A percentile compares a stretch with the other conserved stretches of the same genome.
These are phyloP conservation scores for Hordeum marinum DNA, from an alignment of 176 grass and related monocot species.

Conservation along the genomic window DNA sequence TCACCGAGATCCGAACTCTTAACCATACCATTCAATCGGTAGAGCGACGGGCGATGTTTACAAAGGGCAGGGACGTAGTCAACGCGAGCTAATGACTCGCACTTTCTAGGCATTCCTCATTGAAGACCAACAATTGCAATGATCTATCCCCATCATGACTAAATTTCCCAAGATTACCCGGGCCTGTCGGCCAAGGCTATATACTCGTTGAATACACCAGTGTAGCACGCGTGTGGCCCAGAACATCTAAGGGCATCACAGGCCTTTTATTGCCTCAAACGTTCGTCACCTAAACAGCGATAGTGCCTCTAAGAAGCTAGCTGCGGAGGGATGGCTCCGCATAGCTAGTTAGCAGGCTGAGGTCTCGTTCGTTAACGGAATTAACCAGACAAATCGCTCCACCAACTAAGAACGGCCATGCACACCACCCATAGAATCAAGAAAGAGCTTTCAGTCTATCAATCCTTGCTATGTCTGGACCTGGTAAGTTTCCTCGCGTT, in stretches of 20 bases:
- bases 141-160: conserved; percentile 63
- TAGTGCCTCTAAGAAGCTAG: conserved; percentile 97
- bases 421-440: not conserved
- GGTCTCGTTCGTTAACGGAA: no score
- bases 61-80: no score
- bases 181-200: conserved; percentile 65
- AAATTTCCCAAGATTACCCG: conserved; percentile 69
- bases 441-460: not conserved
- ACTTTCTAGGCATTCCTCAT: conserved; percentile 40
- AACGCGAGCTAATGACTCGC: not conserved
- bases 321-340: not conserved
- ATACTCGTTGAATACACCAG: conserved; percentile 74
- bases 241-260: conserved; percentile 77
- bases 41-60: no score
- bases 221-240: conserved; percentile 62
- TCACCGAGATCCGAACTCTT: no score
- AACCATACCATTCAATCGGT: no score
- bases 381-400: no score
- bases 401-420: no score
- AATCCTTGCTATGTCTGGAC: conserved; percentile 53
- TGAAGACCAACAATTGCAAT: conserved; percentile 68
- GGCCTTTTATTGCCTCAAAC: conserved; percentile 82
- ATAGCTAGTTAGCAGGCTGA: no score
- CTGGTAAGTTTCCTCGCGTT: conserved; percentile 38
- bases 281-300: conserved; percentile 66